Conservation (phyloP, 345 rosid species). For the Kandelia obovata region DNA sequence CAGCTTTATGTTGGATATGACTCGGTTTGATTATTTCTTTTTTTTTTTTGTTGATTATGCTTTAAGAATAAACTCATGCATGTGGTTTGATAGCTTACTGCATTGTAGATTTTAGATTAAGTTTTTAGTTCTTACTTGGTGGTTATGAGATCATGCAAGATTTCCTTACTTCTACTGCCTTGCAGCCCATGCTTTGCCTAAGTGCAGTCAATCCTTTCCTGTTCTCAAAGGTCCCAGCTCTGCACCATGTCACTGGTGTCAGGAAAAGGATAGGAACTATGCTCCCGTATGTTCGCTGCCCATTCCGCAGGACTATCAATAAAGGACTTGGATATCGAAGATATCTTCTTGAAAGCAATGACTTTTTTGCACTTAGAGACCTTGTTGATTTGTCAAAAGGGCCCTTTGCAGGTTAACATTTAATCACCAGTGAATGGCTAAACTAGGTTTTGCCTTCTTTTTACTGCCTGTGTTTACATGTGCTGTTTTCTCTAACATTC, state of each 20-base stretch:
- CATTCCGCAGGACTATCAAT: conserved; percentile 73
- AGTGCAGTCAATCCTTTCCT: conserved; percentile 94
- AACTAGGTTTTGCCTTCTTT: background rate
- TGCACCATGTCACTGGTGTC: conserved; percentile 63
- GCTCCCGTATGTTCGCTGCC: conserved; percentile 87
- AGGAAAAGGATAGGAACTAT: conserved; percentile 71
- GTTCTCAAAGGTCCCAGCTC: conserved; percentile 85
- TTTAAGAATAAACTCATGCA: background rate
- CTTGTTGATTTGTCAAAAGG: conserved; percentile 97
- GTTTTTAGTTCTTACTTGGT: background rate
- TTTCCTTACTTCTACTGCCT: conserved; percentile 19
- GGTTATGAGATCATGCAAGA: conserved; percentile 12
- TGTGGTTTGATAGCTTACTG: background rate
- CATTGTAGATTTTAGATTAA: background rate
- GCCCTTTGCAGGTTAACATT: conserved; percentile 79
- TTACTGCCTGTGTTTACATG: conserved; percentile 1
- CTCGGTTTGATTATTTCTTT: background rate
- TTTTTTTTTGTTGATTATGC: background rate
- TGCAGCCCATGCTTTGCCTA: conserved; percentile 95
- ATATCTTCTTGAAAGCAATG: conserved; percentile 89
- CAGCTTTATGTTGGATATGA: conserved; percentile 1
- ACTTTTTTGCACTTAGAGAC: conserved; percentile 85
- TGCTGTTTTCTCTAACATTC: background rate
- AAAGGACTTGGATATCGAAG: conserved; percentile 82
- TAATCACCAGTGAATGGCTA: conserved; percentile 2